Base-by-base conservation (phyloP, 2,329 filamentous ascomycete genomes). In the Stemphylium beticola region DNA sequence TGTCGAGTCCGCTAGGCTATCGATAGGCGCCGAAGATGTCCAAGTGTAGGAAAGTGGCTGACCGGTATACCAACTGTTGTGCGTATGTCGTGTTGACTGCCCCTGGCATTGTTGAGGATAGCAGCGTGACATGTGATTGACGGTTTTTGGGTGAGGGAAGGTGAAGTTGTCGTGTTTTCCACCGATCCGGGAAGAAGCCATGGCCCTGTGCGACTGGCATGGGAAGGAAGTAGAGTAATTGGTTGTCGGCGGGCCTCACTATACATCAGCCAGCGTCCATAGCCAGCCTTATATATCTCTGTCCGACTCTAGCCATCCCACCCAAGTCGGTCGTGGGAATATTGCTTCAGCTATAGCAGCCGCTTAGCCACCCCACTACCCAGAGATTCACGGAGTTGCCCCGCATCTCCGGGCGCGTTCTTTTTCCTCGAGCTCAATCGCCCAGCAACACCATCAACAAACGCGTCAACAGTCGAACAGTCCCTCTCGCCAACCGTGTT, bases 351-450 rank as follows among this genome's bases (percentile, higher is more conserved):
- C 11, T 15, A 31, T 12, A 40, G 33, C 48, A 12, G 49, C 55
- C 55, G 45, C 54, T 42, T 53, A 43, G 39, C 32, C 54, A 60
- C 46, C 55, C 53, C 57, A 39, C 57, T 22, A 56, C 34, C 38
- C 42, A 48, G 43, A 46, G 50, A 48, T 55, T 63, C 57, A 63
- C 53, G 58, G 57, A 54, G 46, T 40, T 66, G 64, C 66, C 67
- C 62, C 66, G 62, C 66, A 61, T 65, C 61, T 58, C 64, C 60
- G 60, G 36, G 53, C 64, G 64, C 59, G 64, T 62, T 61, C 49
- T 53, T 58, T 61, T 65, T 43, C 46, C 56, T 49, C 50, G 43
- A 36, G 50, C 46, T 53, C 44, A 44, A 45, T 56, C 52, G 60
- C 55, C 55, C 58, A 58, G 59, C 49, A 48, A 53, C 58, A 60